A percentile compares a stretch with the other conserved stretches of the same genome.
These are phyloP conservation scores for Fragilariopsis cylindrus DNA, from an alignment of 108 stramenopile genomes.

Conservation along the genomic window DNA sequence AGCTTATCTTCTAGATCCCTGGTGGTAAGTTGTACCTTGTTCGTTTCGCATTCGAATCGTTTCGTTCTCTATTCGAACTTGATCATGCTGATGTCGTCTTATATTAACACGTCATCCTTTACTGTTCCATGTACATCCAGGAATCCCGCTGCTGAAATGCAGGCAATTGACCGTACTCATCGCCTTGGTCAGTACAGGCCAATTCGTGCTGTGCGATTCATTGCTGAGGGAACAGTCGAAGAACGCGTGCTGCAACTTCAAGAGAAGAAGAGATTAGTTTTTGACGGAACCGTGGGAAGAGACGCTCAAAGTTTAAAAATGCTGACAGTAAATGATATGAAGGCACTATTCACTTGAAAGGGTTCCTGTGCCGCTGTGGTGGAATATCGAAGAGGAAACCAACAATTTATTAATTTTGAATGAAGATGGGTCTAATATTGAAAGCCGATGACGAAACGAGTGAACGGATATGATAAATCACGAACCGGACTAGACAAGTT, in stretches of 20 bases:
- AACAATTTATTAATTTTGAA: background rate
- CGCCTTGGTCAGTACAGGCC: constrained; percentile 94
- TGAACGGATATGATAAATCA: no score
- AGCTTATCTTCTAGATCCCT: constrained; percentile 92
- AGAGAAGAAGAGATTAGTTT: constrained; percentile 95
- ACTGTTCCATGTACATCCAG: constrained; percentile 16
- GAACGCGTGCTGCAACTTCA: constrained; percentile 96
- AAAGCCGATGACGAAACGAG: no score
- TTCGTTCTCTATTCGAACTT: background rate
- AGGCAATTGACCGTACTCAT: constrained; percentile 98
- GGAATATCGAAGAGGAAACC: constrained; percentile 7
- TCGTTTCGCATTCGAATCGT: background rate
- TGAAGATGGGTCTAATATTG: background rate
- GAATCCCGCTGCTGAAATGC: constrained; percentile 96
- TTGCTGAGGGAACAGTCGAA: constrained; percentile 96
- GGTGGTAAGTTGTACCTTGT: constrained; percentile 50
- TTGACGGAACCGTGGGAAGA: constrained; percentile 94
- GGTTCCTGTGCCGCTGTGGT: background rate
- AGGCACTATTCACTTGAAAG: constrained; percentile 72
- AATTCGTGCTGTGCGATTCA: constrained; percentile 94
- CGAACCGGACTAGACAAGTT: no score
- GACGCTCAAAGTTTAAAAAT: constrained; percentile 85
- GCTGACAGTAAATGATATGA: constrained; percentile 90
- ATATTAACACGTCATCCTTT: background rate
- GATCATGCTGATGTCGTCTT: background rate